Base-by-base conservation (phyloP, 495 filamentous ascomycete genomes). In the Ascobolus immersus region DNA sequence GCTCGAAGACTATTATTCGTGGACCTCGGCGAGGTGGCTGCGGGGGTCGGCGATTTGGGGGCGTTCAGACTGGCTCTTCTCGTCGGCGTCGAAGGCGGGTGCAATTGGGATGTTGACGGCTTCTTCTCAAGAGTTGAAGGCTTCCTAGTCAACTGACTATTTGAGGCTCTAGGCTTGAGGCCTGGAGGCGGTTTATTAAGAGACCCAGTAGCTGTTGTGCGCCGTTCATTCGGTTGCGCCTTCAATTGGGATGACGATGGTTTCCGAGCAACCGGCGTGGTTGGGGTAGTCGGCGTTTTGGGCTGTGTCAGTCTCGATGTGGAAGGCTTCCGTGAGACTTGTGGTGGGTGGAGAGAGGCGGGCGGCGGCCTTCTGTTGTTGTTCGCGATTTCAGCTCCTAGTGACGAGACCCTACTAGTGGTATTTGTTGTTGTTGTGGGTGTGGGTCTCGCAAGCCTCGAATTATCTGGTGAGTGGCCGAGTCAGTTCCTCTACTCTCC, bases 221-320 rank as follows among this genome's bases (percentile, higher is more conserved):
- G 17, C 32, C 32, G 25, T 49, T 39, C 14, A 31, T 17, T 31
- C 12, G 12, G 14, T 10, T 15, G 15, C 15, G 38, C 33, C 18
- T 34, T 26, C 19, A 50, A 27, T 17, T 49, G 45, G 3, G 42
- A 26, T 17, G 36, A 39, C 32, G 47, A 49, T 21, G 37, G 32
- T 32, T 39, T 37, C 18, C 44, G 45, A 22, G 36, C 38, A 12
- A 48, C 19, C 15, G 28, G 10, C 18, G 28, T n/a, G 4, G 28
- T 3, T 2, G 4, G 9, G 18, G n/a, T n/a, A n/a, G n/a, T n/a
- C n/a, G n/a, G n/a, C n/a, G 26, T 32, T 13, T 27, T 10, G n/a
- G 36, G 36, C 20, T 38, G 36, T 13, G 20, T 32, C 10, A 50
- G 40, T 23, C 34, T 36, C 9, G 39, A 40, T 28, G 35, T 45